Percentiles rank a stretch among this genome's conserved stretches.
Evolutionary conservation across 148 eudicot species (phyloP).

Genomic region (Arbutus unedo): DNA sequence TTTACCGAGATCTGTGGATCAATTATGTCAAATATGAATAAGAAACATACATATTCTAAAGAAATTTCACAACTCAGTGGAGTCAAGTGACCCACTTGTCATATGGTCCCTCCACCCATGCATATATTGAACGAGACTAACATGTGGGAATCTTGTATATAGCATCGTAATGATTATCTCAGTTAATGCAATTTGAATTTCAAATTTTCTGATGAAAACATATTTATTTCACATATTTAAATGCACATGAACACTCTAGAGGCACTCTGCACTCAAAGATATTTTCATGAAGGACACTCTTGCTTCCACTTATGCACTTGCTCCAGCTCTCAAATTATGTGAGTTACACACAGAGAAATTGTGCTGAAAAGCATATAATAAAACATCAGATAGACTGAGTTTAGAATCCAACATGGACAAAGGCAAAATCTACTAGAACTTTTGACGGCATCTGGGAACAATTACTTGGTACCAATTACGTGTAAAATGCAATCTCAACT

Average conservation of each 20-base stretch:
- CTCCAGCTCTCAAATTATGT: not conserved
- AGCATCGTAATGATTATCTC: not conserved
- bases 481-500: not conserved
- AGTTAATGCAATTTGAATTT: not conserved
- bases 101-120: too few species aligned
- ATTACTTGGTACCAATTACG: not conserved
- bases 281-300: not conserved
- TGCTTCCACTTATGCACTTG: not conserved
- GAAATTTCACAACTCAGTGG: too few species aligned
- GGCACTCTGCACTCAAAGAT: not conserved
- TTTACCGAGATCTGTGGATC: too few species aligned
- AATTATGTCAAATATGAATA: too few species aligned
- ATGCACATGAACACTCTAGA: not conserved
- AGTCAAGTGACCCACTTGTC: too few species aligned
- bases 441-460: not conserved
- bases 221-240: not conserved
- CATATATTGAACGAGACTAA: not conserved
- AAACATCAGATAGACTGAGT: not conserved
- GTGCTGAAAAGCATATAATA: not conserved
- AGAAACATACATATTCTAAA: too few species aligned
- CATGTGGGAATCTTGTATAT: not conserved
- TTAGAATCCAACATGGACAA: not conserved
- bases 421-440: slow-evolving; percentile 1
- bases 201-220: not conserved
- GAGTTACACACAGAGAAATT: not conserved